Evolutionary conservation across 1,284 basidiomycete species (phyloP).

Genomic region (Ustilago loliicola): DNA sequence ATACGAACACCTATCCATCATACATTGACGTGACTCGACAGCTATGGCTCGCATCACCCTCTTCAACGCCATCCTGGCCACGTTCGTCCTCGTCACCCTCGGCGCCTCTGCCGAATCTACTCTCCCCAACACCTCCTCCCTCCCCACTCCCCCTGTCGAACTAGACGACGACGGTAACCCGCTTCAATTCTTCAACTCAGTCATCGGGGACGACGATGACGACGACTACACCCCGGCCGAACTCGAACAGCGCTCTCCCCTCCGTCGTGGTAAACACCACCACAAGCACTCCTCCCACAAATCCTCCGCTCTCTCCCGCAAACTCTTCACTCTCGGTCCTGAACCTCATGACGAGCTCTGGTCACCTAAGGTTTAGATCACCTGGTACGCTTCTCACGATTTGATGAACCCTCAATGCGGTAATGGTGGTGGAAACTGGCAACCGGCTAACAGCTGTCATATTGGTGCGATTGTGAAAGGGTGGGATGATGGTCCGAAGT

Average conservation of each 20-base stretch:
- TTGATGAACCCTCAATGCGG: slow-evolving; percentile 65
- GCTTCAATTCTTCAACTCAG: slow-evolving; percentile 57
- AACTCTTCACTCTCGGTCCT: slow-evolving; percentile 45
- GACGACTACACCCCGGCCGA: slow-evolving; percentile 51
- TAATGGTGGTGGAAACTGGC: slow-evolving; percentile 58
- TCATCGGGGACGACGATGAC: slow-evolving; percentile 55
- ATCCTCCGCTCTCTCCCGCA: slow-evolving; percentile 5
- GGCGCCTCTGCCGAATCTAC: slow-evolving; percentile 10
- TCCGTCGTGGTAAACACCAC: slow-evolving; percentile 48
- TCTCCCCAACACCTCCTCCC: slow-evolving; percentile 6
- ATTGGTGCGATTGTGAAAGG: slow-evolving; percentile 62
- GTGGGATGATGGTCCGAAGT: slow-evolving; percentile 59
- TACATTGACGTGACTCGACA: neutral
- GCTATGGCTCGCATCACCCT: slow-evolving; percentile 14
- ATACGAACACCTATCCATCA: too few relatives aligned
- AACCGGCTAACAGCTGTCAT: slow-evolving; percentile 60
- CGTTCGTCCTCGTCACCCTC: slow-evolving; percentile 22
- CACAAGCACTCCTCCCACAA: slow-evolving; percentile 35
- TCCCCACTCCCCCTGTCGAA: slow-evolving; percentile 9
- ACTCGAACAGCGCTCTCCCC: slow-evolving; percentile 35
- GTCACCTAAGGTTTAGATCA: slow-evolving; percentile 51
- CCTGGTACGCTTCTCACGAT: slow-evolving; percentile 67
- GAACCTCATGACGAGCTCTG: slow-evolving; percentile 33
- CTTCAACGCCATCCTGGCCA: slow-evolving; percentile 31
- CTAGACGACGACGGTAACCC: slow-evolving; percentile 56